Evolutionary conservation across 2,329 filamentous ascomycete species (phyloP).

Genomic region (Aureobasidium sp.): DNA sequence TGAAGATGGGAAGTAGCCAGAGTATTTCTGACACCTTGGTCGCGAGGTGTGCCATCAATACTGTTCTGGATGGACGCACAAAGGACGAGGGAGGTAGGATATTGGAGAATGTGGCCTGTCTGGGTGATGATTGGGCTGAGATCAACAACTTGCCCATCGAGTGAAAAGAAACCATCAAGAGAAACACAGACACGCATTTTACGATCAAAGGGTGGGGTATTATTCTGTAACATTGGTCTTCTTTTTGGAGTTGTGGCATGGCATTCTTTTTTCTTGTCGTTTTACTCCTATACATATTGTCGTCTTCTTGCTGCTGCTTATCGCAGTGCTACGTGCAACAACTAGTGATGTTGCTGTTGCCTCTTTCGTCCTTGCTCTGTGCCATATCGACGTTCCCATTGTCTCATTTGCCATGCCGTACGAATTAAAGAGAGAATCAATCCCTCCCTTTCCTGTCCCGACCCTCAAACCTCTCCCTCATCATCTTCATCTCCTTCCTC

Average conservation of each 20-base stretch:
- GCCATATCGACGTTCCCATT: no score
- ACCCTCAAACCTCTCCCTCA: background rate
- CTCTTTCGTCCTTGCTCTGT: background rate
- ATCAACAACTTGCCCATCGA: constrained; percentile 22
- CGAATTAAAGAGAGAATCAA: background rate
- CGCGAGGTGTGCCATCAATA: constrained; percentile 26
- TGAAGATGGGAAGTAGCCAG: constrained; percentile 25
- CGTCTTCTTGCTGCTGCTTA: background rate
- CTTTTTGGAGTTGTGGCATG: background rate
- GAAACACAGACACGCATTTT: background rate
- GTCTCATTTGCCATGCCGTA: no score
- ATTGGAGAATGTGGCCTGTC: constrained; percentile 30
- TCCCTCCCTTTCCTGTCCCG: no score
- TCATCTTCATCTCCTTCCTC: background rate
- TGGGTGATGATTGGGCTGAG: constrained; percentile 31
- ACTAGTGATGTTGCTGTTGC: background rate
- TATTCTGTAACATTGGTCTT: background rate
- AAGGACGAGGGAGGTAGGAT: constrained; percentile 26
- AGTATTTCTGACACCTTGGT: constrained; percentile 28
- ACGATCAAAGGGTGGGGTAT: background rate
- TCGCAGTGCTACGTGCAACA: background rate
- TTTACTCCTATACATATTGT: background rate
- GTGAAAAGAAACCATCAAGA: background rate
- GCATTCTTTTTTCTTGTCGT: background rate
- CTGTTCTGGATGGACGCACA: constrained; percentile 25